Conservation (phyloP, 192 early-diverging fungal species). For the Mortierella hygrophila region DNA sequence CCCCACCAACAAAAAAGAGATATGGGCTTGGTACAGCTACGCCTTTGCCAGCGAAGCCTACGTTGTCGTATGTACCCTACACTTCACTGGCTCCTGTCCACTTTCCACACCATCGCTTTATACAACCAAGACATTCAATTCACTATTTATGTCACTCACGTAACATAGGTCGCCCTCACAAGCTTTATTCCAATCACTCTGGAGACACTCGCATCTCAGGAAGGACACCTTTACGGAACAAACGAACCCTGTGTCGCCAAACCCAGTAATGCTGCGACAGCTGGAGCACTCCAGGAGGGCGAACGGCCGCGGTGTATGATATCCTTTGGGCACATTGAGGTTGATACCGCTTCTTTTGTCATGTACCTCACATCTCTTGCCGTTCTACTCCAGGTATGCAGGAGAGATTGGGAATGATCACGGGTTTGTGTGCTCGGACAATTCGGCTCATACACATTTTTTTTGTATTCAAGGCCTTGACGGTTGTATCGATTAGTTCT, state of each 20-base stretch:
- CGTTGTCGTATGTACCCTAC: conserved; percentile 31
- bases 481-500: conserved; percentile 55
- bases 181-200: conserved; percentile 59
- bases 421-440: conserved; percentile 1
- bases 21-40: conserved; percentile 58
- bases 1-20: conserved; percentile 29
- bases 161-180: conserved; percentile 48
- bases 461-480: conserved; percentile 36
- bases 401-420: not conserved
- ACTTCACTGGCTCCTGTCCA: no score
- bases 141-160: no score
- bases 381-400: conserved; percentile 50
- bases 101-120: not conserved
- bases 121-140: not conserved
- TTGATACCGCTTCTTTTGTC: conserved; percentile 60
- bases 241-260: conserved; percentile 30
- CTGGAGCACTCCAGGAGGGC: not conserved
- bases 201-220: conserved; percentile 45
- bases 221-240: conserved; percentile 52
- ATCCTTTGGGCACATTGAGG: conserved; percentile 40
- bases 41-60: conserved; percentile 60
- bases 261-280: conserved; percentile 6
- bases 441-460: not conserved
- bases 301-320: conserved; percentile 54
- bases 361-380: conserved; percentile 58